These are phyloP conservation scores for Zychaea mexicana DNA, from an alignment of 371 early-diverging fungal genomes.

Conservation along the genomic window DNA sequence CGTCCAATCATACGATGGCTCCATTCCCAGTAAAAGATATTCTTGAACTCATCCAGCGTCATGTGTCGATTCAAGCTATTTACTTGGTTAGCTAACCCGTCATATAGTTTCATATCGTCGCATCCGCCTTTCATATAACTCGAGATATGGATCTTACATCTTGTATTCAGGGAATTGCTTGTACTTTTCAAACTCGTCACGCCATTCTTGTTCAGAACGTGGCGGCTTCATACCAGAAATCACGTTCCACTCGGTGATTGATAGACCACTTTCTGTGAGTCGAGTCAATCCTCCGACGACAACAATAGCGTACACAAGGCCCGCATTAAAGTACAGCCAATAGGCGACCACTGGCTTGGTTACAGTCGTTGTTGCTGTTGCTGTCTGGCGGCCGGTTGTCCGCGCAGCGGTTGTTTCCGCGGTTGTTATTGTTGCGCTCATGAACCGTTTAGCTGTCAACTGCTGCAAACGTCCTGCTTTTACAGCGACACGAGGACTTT, in stretches of 20 bases:
- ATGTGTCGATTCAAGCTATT: conserved; percentile 89
- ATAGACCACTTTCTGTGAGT: conserved; percentile 94
- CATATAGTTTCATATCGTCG: neutral
- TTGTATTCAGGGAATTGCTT: conserved; percentile 97
- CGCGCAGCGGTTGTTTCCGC: neutral
- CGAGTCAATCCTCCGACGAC: conserved; percentile 96
- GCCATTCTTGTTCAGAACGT: conserved; percentile 86
- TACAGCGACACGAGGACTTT: too few species aligned
- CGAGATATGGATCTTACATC: conserved; percentile 62
- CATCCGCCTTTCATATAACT: too few species aligned
- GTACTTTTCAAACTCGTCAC: conserved; percentile 94
- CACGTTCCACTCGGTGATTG: conserved; percentile 96
- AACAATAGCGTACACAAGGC: conserved; percentile 91
- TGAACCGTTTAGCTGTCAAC: neutral
- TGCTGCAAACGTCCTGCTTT: neutral
- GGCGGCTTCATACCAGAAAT: conserved; percentile 94
- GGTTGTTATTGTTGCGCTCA: neutral
- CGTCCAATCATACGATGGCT: conserved; percentile 94
- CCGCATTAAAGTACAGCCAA: conserved; percentile 89
- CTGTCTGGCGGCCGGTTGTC: conserved; percentile 2
- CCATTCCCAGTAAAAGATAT: conserved; percentile 97
- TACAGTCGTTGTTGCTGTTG: conserved; percentile 18
- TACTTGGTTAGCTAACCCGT: too few species aligned
- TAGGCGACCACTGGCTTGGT: conserved; percentile 81
- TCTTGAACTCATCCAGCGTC: conserved; percentile 91